Evolutionary conservation across 257 asterid species (phyloP), one percentile per base, ranked within the genome.

Genomic region (Prunella vulgaris): DNA sequence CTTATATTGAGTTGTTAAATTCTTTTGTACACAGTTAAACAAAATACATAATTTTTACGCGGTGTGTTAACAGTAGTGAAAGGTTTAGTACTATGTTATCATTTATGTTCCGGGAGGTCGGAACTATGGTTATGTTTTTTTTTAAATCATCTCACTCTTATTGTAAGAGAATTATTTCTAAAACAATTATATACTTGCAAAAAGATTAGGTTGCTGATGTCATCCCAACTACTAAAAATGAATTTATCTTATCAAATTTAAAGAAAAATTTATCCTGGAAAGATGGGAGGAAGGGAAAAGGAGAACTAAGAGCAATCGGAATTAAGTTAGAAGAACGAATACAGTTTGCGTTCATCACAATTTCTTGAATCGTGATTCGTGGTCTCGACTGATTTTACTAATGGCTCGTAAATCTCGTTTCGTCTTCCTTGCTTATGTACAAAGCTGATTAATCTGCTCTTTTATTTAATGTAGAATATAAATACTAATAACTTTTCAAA

Each of bases 401-500:
- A 5, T n/a, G 53, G 21, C 53, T 46, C 53, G 5, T 20, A n/a
- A 46, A n/a, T 46, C 53, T 15, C 32, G 48, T 17, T 28, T 30
- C n/a, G 14, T n/a, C n/a, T 44, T 44, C 8, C 14, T 24, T 40
- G 3, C 4, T 13, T 54, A 42, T 51, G 15, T 15, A 49, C 3
- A 64, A 3, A 66, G 35, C 28, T 52, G 25, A 8, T 48, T 30
- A 48, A n/a, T 40, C 57, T 15, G 32, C 46, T 72, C 35, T 28
- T 18, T 57, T 42, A 60, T 60, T 38, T 57, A 57, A n/a, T 74
- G 24, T 63, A 44, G 42, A 48, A 74, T 33, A 6, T n/a, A 42
- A 10, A 48, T 8, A 61, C 33, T 48, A 49, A 32, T 48, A 40
- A 20, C 54, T 9, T n/a, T n/a, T n/a, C n/a, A n/a, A n/a, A n/a